Conservation (phyloP, 192 early-diverging fungal genomes). For the Coemansia interrupta region DNA sequence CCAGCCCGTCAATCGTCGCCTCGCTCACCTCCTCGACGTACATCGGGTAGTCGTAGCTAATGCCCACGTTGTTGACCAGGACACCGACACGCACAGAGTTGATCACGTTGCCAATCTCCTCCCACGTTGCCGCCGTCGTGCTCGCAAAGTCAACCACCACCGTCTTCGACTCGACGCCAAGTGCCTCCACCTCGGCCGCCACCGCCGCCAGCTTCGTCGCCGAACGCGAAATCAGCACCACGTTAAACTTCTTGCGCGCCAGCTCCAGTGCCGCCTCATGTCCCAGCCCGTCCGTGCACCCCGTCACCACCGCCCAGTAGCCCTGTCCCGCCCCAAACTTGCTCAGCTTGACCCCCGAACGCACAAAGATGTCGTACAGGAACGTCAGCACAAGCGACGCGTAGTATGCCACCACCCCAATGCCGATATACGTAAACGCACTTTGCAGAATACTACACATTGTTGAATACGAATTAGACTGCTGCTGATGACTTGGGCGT, state of each 20-base stretch:
- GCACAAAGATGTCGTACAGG: conserved; percentile 45
- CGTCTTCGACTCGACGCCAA: conserved; percentile 63
- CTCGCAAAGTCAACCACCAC: conserved; percentile 79
- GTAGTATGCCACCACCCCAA: conserved; percentile 50
- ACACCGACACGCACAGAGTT: conserved; percentile 52
- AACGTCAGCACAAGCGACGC: conserved; percentile 35
- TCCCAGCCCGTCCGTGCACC: conserved; percentile 95
- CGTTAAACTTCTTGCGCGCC: conserved; percentile 76
- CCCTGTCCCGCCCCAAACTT: conserved; percentile 52
- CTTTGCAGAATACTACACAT: conserved; percentile 33
- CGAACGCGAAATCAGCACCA: conserved; percentile 81
- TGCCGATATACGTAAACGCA: conserved; percentile 39
- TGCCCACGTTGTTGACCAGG: conserved; percentile 91
- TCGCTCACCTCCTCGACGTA: conserved; percentile 74
- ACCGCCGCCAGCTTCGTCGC: conserved; percentile 73
- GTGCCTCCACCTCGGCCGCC: conserved; percentile 58
- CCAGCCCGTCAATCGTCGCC: conserved; percentile 64
- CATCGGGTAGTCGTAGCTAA: conserved; percentile 87
- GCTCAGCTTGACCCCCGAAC: conserved; percentile 35
- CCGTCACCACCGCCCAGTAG: conserved; percentile 76
- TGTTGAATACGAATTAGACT: background rate
- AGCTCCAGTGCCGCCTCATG: conserved; percentile 91
- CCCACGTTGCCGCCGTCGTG: conserved; percentile 58
- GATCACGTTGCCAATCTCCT: conserved; percentile 58
- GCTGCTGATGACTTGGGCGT: background rate